Percentiles rank a stretch among this genome's conserved stretches.
Evolutionary conservation across 2,329 filamentous ascomycete genomes (phyloP).

Genomic region (Clonostachys chloroleuca): DNA sequence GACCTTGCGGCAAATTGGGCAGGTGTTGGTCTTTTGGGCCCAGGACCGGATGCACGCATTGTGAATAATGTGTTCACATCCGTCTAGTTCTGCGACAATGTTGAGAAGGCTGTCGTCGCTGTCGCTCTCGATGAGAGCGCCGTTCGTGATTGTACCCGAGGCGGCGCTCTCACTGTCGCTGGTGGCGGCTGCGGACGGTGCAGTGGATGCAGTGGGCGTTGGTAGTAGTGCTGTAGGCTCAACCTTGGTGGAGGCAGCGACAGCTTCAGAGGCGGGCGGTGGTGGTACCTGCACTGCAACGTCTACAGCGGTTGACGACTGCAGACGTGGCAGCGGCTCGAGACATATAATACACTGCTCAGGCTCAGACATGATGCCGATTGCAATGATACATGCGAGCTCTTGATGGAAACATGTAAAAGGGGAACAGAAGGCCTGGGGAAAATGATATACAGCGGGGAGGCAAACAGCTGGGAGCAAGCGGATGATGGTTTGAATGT

Average conservation of each 20-base stretch:
- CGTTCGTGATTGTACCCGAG: background rate
- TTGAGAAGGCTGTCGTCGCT: conserved; percentile 28
- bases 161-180: no score
- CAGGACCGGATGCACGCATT: conserved; percentile 89
- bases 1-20: conserved; percentile 87
- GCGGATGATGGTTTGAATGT: background rate
- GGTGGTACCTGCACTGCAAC: conserved; percentile 8
- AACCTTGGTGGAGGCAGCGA: conserved; percentile 11
- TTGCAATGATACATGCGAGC: conserved; percentile 24
- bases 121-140: conserved; percentile 6
- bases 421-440: conserved; percentile 1
- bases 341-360: conserved; percentile 70
- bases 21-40: conserved; percentile 96
- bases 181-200: background rate
- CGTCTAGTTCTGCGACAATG: conserved; percentile 56
- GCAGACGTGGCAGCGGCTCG: conserved; percentile 46
- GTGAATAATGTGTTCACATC: conserved; percentile 90
- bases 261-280: conserved; percentile 9
- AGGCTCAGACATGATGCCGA: conserved; percentile 44
- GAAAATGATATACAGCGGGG: no score
- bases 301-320: conserved; percentile 13
- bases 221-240: conserved; percentile 7
- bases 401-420: conserved; percentile 44
- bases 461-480: no score
- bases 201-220: background rate